Percentiles rank a stretch among this genome's conserved stretches.
Conservation (phyloP, 2,329 filamentous ascomycete species). For the Ophiosphaerella herpotricha region DNA sequence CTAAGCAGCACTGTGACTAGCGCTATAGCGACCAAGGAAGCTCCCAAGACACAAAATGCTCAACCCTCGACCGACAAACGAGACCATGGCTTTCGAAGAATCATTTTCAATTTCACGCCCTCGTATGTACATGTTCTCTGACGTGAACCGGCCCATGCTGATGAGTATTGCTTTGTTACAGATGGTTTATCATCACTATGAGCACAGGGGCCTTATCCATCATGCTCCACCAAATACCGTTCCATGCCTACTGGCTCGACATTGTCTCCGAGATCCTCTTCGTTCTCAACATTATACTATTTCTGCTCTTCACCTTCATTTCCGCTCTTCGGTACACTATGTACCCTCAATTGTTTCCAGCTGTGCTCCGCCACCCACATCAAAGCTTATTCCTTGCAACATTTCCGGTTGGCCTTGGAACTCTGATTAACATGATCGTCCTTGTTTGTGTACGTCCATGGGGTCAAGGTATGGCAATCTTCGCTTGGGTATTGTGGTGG, state of each 20-base stretch:
- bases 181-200: constrained; percentile 46
- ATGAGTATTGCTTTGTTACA: background rate
- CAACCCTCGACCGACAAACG: background rate
- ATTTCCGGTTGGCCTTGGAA: constrained; percentile 68
- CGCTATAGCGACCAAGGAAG: background rate
- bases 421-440: constrained; percentile 67
- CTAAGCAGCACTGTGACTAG: background rate
- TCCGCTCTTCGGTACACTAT: constrained; percentile 63
- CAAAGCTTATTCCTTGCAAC: constrained; percentile 68
- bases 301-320: constrained; percentile 56
- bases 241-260: constrained; percentile 59
- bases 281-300: constrained; percentile 60
- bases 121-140: background rate
- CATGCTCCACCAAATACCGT: constrained; percentile 64
- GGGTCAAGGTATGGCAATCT: constrained; percentile 55
- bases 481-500: constrained; percentile 54
- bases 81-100: background rate
- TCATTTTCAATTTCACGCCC: constrained; percentile 1
- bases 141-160: background rate
- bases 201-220: constrained; percentile 69
- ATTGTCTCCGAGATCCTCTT: constrained; percentile 53
- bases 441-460: constrained; percentile 60
- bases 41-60: background rate
- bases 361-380: constrained; percentile 63
- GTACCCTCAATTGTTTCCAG: constrained; percentile 64